Percentiles rank a stretch among this genome's conserved stretches.
phyloP scores from a whole-genome alignment of 148 eudicot species.

The Chenopodium album region DNA sequence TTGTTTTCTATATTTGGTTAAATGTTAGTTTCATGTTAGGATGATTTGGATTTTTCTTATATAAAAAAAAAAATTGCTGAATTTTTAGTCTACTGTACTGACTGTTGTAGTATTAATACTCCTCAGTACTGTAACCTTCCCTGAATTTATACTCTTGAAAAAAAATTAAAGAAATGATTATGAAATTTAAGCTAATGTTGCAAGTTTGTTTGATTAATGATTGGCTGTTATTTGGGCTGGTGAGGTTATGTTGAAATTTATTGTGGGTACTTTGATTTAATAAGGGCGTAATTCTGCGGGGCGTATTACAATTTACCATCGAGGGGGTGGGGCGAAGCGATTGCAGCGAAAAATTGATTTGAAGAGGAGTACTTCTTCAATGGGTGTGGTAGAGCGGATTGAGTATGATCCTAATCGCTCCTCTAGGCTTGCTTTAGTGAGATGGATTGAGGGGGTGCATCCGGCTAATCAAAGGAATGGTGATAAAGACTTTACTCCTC shows the following conservation, averaged over 20 bases:
- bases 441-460: slow-evolving; percentile 46
- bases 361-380: slow-evolving; percentile 38
- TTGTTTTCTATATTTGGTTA: background rate
- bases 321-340: slow-evolving; percentile 52
- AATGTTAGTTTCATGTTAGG: background rate
- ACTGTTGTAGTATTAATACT: too few relatives aligned
- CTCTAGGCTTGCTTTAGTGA: slow-evolving; percentile 41
- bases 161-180: too few relatives aligned
- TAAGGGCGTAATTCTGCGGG: slow-evolving; percentile 44
- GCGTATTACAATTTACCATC: slow-evolving; percentile 43
- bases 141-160: too few relatives aligned
- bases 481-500: slow-evolving; percentile 22
- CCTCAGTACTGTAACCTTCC: too few relatives aligned
- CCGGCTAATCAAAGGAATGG: slow-evolving; percentile 23
- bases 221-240: too few relatives aligned
- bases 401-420: slow-evolving; percentile 42
- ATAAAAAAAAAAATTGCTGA: too few relatives aligned
- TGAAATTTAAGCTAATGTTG: too few relatives aligned
- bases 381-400: slow-evolving; percentile 43
- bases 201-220: too few relatives aligned
- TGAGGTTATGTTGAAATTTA: slow-evolving; percentile 8
- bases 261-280: slow-evolving; percentile 13
- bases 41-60: background rate
- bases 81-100: too few relatives aligned
- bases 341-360: slow-evolving; percentile 39